phyloP scores from a whole-genome alignment of 1,284 basidiomycete species.

The Phlebopus sp. region DNA sequence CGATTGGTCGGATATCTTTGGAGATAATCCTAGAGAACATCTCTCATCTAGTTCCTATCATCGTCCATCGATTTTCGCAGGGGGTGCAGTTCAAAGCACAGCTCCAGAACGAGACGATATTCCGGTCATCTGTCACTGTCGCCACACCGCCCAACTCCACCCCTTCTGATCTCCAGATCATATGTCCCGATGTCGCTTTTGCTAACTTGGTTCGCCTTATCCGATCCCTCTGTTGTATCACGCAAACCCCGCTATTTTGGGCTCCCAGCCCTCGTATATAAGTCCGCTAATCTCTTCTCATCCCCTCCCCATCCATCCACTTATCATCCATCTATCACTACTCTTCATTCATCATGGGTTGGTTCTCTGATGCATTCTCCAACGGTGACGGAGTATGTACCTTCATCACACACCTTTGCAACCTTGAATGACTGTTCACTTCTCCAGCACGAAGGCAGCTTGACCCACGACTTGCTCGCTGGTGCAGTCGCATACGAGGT shows the following conservation, averaged over 20 bases:
- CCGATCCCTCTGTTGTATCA: conserved; percentile 3
- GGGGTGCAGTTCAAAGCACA: neutral
- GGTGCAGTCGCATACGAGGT: conserved; percentile 56
- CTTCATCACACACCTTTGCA: too few relatives aligned
- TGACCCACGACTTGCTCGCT: conserved; percentile 67
- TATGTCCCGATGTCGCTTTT: neutral
- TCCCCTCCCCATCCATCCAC: conserved; percentile 13
- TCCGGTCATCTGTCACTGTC: neutral
- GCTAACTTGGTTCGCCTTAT: neutral
- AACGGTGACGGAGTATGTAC: too few relatives aligned
- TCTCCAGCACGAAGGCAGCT: conserved; percentile 44
- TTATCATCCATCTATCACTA: conserved; percentile 9
- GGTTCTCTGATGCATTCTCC: conserved; percentile 34
- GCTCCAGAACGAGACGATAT: neutral
- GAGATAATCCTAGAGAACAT: neutral
- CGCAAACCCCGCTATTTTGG: conserved; percentile 9
- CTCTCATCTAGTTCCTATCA: conserved; percentile 1
- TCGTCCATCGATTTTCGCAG: neutral
- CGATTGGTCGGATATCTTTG: conserved; percentile 3
- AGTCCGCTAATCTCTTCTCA: conserved; percentile 6
- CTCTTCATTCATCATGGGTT: conserved; percentile 38
- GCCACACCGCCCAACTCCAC: neutral
- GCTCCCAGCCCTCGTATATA: conserved; percentile 24
- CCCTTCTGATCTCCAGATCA: conserved; percentile 1
- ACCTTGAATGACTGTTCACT: too few relatives aligned